Conservation (phyloP, 2,329 filamentous ascomycete genomes). For the Leptographium radiaticola region DNA sequence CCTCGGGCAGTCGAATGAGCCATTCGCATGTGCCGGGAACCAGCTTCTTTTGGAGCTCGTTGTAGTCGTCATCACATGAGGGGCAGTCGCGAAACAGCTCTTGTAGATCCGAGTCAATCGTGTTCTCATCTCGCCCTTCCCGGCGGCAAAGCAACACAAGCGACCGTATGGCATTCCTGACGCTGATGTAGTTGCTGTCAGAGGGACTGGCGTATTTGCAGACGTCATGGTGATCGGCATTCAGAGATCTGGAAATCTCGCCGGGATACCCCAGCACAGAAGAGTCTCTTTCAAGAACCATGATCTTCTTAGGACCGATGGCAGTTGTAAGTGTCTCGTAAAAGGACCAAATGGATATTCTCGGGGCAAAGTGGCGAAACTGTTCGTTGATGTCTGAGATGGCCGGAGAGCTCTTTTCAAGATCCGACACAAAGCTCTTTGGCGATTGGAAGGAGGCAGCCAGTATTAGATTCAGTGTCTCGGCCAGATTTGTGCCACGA, state of each 20-base stretch:
- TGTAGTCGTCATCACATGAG: conserved; percentile 1
- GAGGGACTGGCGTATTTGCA: conserved; percentile 10
- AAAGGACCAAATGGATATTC: conserved; percentile 17
- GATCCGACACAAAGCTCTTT: conserved; percentile 11
- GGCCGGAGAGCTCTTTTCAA: conserved; percentile 9
- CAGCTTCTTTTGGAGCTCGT: neutral
- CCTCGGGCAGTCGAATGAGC: neutral
- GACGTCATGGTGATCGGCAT: conserved; percentile 15
- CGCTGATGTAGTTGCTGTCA: conserved; percentile 1
- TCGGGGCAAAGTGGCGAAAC: conserved; percentile 14
- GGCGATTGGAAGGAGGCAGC: neutral
- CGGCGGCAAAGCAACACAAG: neutral
- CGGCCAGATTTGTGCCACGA: conserved; percentile 5
- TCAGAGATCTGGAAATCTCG: conserved; percentile 9
- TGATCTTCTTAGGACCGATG: conserved; percentile 2
- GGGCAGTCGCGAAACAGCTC: neutral
- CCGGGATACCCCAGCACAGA: conserved; percentile 12
- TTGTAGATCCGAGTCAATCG: neutral
- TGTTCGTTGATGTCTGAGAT: conserved; percentile 17
- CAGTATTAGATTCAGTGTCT: conserved; percentile 4
- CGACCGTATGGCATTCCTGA: neutral
- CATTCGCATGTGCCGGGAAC: conserved; percentile 2
- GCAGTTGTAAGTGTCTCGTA: conserved; percentile 17
- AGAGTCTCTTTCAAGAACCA: conserved; percentile 14
- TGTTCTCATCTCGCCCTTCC: neutral